Evolutionary conservation across 2,329 filamentous ascomycete species (phyloP).

Genomic region (Curvularia verruculosa): DNA sequence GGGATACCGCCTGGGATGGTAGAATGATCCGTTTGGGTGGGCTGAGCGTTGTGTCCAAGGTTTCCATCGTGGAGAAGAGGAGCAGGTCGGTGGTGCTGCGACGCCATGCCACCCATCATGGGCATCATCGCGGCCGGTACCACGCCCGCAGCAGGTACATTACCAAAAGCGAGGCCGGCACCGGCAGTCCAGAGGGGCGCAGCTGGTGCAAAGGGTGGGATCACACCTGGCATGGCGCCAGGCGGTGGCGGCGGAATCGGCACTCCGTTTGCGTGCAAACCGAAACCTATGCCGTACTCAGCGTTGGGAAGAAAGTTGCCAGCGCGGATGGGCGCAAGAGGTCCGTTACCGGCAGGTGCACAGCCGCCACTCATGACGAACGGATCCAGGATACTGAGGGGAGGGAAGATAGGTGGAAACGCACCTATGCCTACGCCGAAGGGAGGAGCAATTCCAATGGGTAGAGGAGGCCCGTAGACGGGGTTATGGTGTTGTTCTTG

Average conservation of each 20-base stretch:
- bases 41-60: constrained; percentile 25
- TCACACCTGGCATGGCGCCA: constrained; percentile 24
- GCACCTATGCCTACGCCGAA: constrained; percentile 33
- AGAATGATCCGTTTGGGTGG: constrained; percentile 32
- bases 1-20: constrained; percentile 37
- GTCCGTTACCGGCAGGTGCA: constrained; percentile 24
- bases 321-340: constrained; percentile 33
- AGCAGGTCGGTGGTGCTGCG: constrained; percentile 27
- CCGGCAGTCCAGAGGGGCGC: constrained; percentile 33
- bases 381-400: constrained; percentile 30
- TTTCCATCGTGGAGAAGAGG: constrained; percentile 34
- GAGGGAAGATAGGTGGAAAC: constrained; percentile 27
- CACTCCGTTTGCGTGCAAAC: constrained; percentile 27
- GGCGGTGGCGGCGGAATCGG: constrained; percentile 37
- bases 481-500: constrained; percentile 34
- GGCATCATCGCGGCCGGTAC: constrained; percentile 14
- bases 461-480: constrained; percentile 30
- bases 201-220: constrained; percentile 33
- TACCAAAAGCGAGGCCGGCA: constrained; percentile 31
- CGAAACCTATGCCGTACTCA: constrained; percentile 37
- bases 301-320: constrained; percentile 34
- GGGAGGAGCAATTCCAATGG: constrained; percentile 25
- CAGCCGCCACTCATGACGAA: constrained; percentile 21
- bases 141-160: constrained; percentile 24
- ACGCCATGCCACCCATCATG: constrained; percentile 12